Evolutionary conservation across 1,284 basidiomycete species (phyloP).

Genomic region (Rhodotorula sp.): DNA sequence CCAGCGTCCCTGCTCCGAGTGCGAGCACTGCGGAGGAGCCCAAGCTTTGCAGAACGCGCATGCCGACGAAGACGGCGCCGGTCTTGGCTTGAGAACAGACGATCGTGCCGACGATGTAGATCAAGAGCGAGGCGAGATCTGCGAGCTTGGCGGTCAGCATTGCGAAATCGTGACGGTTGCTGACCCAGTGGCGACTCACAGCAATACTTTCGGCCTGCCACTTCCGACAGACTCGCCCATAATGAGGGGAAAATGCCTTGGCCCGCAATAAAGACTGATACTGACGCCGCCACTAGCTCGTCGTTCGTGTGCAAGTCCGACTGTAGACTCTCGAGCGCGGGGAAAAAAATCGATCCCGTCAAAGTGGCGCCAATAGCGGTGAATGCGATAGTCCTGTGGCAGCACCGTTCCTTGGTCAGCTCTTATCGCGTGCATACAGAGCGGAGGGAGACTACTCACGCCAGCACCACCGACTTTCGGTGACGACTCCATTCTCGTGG

Average conservation of each 20-base stretch:
- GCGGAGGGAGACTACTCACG: slow-evolving; percentile 5
- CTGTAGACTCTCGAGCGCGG: slow-evolving; percentile 43
- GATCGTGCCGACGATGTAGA: slow-evolving; percentile 37
- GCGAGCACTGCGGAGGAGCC: slow-evolving; percentile 60
- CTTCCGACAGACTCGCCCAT: slow-evolving; percentile 72
- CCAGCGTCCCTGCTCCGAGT: slow-evolving; percentile 75
- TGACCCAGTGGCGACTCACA: slow-evolving; percentile 1
- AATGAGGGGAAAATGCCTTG: slow-evolving; percentile 67
- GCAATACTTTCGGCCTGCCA: slow-evolving; percentile 67
- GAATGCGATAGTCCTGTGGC: slow-evolving; percentile 15
- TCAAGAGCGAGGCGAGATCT: slow-evolving; percentile 33
- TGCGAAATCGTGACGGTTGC: not conserved
- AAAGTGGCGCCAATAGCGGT: slow-evolving; percentile 55
- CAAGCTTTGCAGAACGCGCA: slow-evolving; percentile 63
- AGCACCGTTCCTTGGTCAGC: not conserved
- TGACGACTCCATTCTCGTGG: slow-evolving; percentile 67
- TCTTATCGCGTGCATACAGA: too few relatives aligned
- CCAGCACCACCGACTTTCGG: slow-evolving; percentile 62
- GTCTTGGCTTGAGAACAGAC: slow-evolving; percentile 46
- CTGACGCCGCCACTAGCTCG: slow-evolving; percentile 66
- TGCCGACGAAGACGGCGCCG: slow-evolving; percentile 68
- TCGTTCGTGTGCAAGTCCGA: slow-evolving; percentile 51
- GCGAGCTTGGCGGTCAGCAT: not conserved
- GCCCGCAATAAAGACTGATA: slow-evolving; percentile 75
- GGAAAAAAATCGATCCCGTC: slow-evolving; percentile 61